Conservation (phyloP, 306 rosid species). For the Senna tora region DNA sequence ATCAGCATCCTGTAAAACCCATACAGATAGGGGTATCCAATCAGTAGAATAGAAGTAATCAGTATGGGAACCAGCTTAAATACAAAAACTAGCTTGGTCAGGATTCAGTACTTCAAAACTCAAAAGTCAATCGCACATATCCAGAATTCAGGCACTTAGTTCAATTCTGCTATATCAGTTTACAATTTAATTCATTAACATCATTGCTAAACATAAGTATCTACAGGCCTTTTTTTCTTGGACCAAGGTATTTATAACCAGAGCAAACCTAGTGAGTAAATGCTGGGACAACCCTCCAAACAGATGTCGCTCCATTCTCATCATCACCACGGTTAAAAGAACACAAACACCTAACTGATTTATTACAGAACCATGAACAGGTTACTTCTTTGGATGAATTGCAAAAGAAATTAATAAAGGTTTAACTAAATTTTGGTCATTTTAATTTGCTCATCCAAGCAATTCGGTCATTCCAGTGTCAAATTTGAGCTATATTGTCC, state of each 20-base stretch:
- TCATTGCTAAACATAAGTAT: background rate
- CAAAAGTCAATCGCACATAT: background rate
- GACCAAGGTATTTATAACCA: no score
- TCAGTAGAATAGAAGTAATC: constrained; percentile 11
- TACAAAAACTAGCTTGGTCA: background rate
- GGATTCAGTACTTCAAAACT: background rate
- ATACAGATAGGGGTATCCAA: constrained; percentile 4
- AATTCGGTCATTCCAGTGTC: background rate
- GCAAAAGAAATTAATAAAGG: background rate
- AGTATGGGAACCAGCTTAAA: background rate
- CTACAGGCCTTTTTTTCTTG: no score
- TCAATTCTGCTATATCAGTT: background rate
- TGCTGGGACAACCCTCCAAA: no score
- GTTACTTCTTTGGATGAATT: background rate
- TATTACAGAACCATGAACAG: background rate
- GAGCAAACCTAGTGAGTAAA: no score
- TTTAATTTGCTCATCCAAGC: background rate
- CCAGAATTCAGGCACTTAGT: background rate
- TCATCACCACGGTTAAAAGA: no score
- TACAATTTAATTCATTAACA: background rate
- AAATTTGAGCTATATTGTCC: background rate
- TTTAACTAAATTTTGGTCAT: background rate
- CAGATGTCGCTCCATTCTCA: no score
- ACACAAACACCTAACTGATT: no score
- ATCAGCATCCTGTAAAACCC: constrained; percentile 56